phyloP scores from a whole-genome alignment of 257 asterid genomes.

The Plectranthus barbatus region DNA sequence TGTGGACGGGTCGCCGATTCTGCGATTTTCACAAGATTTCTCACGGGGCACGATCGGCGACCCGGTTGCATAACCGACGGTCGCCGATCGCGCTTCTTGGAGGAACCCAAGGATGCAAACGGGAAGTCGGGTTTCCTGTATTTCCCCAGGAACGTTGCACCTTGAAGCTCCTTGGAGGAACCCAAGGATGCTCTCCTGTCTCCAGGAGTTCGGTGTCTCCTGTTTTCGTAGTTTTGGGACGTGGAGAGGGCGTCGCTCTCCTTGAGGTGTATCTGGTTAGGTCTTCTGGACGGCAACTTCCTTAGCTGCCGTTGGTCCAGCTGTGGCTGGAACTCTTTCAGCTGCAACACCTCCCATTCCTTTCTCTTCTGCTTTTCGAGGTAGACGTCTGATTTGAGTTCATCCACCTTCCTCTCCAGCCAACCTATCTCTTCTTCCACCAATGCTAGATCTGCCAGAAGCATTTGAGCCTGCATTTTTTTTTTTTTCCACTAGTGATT shows the following conservation, averaged over 20 bases:
- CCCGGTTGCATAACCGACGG: too few species aligned
- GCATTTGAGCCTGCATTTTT: conserved; percentile 54
- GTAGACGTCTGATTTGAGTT: conserved; percentile 38
- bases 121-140: conserved; percentile 14
- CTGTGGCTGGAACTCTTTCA: conserved; percentile 32
- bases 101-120: not conserved
- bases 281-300: conserved; percentile 37
- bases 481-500: not conserved
- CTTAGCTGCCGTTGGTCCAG: conserved; percentile 26
- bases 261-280: conserved; percentile 22
- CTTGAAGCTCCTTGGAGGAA: conserved; percentile 42
- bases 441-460: conserved; percentile 55
- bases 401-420: conserved; percentile 55
- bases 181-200: conserved; percentile 60
- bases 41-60: too few species aligned
- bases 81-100: too few species aligned
- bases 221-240: conserved; percentile 36
- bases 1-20: too few species aligned
- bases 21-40: too few species aligned
- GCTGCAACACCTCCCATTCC: conserved; percentile 35
- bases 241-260: conserved; percentile 24
- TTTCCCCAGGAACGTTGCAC: conserved; percentile 23
- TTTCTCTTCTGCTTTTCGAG: conserved; percentile 44
- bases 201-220: conserved; percentile 26
- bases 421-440: conserved; percentile 71